Evolutionary conservation across 768 basidiomycete genomes (phyloP).

Genomic region (Tylopilus cervinicoccineus): DNA sequence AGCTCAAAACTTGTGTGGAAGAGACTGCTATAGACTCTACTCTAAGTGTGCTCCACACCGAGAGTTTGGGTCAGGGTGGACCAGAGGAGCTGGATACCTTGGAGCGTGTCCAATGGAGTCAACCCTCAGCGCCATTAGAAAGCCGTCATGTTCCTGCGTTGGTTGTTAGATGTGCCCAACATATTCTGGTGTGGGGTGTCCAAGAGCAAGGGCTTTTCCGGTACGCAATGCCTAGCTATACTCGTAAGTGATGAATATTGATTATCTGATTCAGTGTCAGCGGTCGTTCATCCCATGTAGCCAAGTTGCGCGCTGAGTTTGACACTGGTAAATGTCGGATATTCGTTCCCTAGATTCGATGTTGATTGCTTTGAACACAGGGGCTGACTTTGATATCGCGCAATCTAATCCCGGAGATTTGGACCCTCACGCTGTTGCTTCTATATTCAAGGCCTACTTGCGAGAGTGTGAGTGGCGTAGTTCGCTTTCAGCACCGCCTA

Average conservation of each 20-base stretch:
- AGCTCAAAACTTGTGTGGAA: constrained; percentile 49
- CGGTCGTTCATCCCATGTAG: constrained; percentile 78
- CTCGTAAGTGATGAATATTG: not conserved
- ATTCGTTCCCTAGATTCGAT: not conserved
- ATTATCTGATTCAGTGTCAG: constrained; percentile 52
- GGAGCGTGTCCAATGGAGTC: constrained; percentile 8
- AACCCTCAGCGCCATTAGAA: constrained; percentile 37
- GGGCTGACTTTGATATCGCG: constrained; percentile 82
- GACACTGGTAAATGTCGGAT: constrained; percentile 55
- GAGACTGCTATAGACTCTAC: constrained; percentile 49
- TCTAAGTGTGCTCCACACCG: constrained; percentile 5
- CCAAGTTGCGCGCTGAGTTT: constrained; percentile 73
- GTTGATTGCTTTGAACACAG: constrained; percentile 34
- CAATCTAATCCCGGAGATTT: constrained; percentile 79
- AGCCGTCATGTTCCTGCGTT: constrained; percentile 63
- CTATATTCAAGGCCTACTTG: constrained; percentile 88
- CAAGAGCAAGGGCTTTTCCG: constrained; percentile 86
- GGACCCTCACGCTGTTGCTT: constrained; percentile 92
- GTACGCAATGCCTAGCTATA: constrained; percentile 38
- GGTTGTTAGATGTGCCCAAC: constrained; percentile 78
- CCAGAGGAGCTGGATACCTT: not conserved
- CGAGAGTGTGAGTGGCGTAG: constrained; percentile 71
- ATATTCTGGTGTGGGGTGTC: constrained; percentile 76
- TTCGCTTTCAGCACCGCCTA: not conserved
- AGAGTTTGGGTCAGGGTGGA: constrained; percentile 1